Evolutionary conservation across 1,139 yeast genomes (phyloP).

Genomic region (Suhomyces yuchorum): DNA sequence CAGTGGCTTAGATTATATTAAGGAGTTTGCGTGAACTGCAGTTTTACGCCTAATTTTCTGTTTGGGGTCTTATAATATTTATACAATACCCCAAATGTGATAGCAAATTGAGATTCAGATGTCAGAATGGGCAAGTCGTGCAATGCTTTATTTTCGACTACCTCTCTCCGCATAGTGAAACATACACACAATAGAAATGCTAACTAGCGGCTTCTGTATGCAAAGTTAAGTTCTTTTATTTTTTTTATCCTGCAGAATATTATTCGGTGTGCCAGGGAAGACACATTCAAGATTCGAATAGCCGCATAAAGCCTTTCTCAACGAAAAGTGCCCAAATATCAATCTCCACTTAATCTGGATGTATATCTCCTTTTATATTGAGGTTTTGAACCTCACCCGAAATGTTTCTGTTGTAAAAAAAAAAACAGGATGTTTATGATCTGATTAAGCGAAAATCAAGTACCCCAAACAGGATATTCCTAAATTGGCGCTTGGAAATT

Average conservation of each 20-base stretch:
- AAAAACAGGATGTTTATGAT: no score
- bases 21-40: background rate
- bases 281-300: constrained; percentile 2
- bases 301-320: constrained; percentile 4
- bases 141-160: background rate
- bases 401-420: no score
- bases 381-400: no score
- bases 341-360: background rate
- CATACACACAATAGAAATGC: background rate
- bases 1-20: background rate
- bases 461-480: no score
- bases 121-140: background rate
- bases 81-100: background rate
- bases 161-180: background rate
- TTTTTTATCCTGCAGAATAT: background rate
- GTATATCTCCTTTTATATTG: background rate
- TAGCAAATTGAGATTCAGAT: background rate
- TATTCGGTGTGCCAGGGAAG: background rate
- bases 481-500: background rate
- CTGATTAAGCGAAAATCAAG: no score
- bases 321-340: background rate
- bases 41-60: background rate
- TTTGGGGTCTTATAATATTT: background rate
- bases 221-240: background rate
- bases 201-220: background rate